Evolutionary conservation across 2,329 filamentous ascomycete genomes (phyloP).

Genomic region (Clonostachys chloroleuca): DNA sequence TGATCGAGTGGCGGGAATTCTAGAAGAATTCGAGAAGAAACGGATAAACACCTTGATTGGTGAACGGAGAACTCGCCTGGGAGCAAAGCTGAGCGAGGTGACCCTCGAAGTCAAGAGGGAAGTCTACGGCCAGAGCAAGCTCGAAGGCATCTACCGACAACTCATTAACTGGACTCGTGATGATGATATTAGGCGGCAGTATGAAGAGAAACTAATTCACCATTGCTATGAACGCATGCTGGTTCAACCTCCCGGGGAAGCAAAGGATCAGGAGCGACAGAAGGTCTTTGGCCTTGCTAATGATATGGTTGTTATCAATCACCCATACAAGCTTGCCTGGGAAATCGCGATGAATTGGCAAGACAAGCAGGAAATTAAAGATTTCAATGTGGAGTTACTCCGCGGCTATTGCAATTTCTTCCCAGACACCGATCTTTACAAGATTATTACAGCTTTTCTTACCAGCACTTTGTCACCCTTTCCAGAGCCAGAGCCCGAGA

Average conservation of each 20-base stretch:
- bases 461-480: conserved; percentile 83
- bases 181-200: conserved; percentile 76
- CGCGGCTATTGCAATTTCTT: conserved; percentile 81
- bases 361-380: conserved; percentile 68
- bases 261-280: conserved; percentile 67
- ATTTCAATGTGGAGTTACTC: conserved; percentile 75
- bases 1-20: conserved; percentile 74
- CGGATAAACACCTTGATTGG: conserved; percentile 87
- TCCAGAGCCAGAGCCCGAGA: conserved; percentile 2
- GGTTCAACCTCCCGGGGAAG: conserved; percentile 56
- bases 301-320: conserved; percentile 95
- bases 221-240: conserved; percentile 76
- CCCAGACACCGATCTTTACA: conserved; percentile 75
- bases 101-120: conserved; percentile 85
- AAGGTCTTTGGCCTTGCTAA: conserved; percentile 74
- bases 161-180: conserved; percentile 89
- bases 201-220: conserved; percentile 85
- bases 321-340: conserved; percentile 88
- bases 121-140: conserved; percentile 67
- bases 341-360: conserved; percentile 86
- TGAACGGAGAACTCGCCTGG: conserved; percentile 81
- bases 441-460: conserved; percentile 77
- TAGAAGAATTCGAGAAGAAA: conserved; percentile 83
- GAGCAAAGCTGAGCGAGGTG: conserved; percentile 78
- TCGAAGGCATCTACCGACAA: conserved; percentile 77